Conservation (phyloP, 2,329 filamentous ascomycete genomes). For the Phoma sp. region DNA sequence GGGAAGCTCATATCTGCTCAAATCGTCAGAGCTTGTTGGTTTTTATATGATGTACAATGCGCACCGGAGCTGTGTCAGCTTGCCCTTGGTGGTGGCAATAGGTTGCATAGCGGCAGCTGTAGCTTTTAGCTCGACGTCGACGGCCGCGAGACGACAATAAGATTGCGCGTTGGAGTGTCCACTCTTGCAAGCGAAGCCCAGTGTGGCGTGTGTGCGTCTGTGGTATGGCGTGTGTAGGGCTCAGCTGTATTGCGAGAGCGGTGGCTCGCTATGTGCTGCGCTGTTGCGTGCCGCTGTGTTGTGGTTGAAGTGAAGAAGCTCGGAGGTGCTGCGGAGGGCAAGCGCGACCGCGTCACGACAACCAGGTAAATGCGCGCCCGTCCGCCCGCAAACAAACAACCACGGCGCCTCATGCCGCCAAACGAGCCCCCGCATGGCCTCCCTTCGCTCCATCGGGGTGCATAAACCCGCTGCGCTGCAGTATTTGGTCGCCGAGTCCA, state of each 20-base stretch:
- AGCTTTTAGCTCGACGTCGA: neutral
- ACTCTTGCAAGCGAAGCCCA: no score
- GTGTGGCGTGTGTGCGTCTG: neutral
- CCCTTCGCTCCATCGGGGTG: conserved; percentile 86
- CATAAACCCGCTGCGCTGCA: conserved; percentile 85
- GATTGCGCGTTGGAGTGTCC: no score
- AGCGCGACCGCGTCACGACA: neutral
- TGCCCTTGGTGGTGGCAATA: conserved; percentile 61
- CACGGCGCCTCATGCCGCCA: conserved; percentile 39
- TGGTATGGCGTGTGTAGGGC: neutral
- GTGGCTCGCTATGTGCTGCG: neutral
- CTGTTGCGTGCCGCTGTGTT: neutral
- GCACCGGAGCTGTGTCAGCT: conserved; percentile 42
- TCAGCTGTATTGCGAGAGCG: neutral
- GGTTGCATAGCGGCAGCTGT: conserved; percentile 65
- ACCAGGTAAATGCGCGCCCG: conserved; percentile 25
- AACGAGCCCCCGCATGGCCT: conserved; percentile 69
- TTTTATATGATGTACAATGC: neutral
- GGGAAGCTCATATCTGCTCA: conserved; percentile 63
- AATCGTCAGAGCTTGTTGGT: conserved; percentile 7
- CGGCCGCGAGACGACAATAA: neutral
- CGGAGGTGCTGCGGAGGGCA: conserved; percentile 22
- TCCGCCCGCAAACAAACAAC: conserved; percentile 31
- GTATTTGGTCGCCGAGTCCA: conserved; percentile 80
- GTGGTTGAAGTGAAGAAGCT: conserved; percentile 12